Evolutionary conservation across 768 basidiomycete genomes (phyloP).

Genomic region (Auriculariales sp.): DNA sequence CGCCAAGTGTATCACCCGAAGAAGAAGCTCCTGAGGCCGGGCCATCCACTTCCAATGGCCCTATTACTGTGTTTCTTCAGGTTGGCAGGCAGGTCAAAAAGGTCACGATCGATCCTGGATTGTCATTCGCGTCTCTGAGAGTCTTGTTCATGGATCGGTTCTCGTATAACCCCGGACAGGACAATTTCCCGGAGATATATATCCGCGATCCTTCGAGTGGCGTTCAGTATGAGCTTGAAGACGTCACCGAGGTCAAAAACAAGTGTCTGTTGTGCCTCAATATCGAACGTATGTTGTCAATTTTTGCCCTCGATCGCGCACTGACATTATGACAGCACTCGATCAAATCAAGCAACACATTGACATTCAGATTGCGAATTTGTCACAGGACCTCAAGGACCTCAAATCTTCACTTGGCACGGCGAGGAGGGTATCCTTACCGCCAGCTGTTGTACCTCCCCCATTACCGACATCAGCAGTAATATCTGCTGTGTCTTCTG

Average conservation of each 20-base stretch:
- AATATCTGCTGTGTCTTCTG: conserved; percentile 55
- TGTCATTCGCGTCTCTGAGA: conserved; percentile 61
- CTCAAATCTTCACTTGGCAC: conserved; percentile 50
- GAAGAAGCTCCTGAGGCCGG: too few species aligned
- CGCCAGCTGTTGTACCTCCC: conserved; percentile 16
- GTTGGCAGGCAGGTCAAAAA: conserved; percentile 87
- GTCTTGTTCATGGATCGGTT: conserved; percentile 92
- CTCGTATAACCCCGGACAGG: conserved; percentile 81
- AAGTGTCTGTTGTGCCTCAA: conserved; percentile 82
- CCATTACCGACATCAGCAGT: background rate
- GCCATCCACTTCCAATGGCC: conserved; percentile 9
- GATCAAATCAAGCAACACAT: conserved; percentile 99
- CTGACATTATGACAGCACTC: conserved; percentile 41
- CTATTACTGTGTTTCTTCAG: conserved; percentile 71
- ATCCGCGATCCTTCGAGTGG: conserved; percentile 85
- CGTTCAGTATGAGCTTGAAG: conserved; percentile 91
- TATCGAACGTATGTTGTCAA: conserved; percentile 72
- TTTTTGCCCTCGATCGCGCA: conserved; percentile 2
- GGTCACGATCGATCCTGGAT: conserved; percentile 49
- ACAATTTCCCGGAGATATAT: conserved; percentile 91
- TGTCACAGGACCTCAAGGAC: conserved; percentile 85
- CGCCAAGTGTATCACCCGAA: conserved; percentile 12
- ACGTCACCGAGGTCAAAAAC: conserved; percentile 82
- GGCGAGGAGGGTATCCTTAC: conserved; percentile 32
- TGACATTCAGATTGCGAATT: conserved; percentile 70